Conservation (phyloP, 192 early-diverging fungal genomes). For the Coemansia javaensis region DNA sequence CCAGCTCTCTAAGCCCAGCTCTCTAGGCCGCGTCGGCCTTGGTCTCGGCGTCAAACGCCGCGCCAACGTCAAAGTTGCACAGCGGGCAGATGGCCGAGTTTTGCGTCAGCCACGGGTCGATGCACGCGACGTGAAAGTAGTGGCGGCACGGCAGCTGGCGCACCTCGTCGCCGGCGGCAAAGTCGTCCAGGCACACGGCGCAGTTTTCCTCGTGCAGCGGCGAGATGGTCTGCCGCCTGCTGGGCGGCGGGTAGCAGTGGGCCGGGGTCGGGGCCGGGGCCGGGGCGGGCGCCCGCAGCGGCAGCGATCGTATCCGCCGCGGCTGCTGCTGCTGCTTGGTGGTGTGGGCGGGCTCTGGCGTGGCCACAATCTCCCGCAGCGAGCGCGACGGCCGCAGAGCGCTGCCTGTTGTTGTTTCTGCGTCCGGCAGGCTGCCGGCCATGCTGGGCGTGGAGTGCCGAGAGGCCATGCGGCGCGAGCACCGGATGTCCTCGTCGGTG, state of each 20-base stretch:
- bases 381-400: too few species aligned
- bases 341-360: too few species aligned
- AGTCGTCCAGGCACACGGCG: slow-evolving; percentile 44
- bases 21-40: too few species aligned
- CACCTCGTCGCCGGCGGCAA: slow-evolving; percentile 26
- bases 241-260: too few species aligned
- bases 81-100: slow-evolving; percentile 34
- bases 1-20: too few species aligned
- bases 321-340: too few species aligned
- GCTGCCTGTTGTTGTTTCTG: too few species aligned
- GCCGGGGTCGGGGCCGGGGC: too few species aligned
- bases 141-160: slow-evolving; percentile 39
- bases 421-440: too few species aligned
- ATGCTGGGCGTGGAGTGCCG: background rate
- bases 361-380: too few species aligned
- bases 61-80: slow-evolving; percentile 41
- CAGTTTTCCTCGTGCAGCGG: slow-evolving; percentile 38
- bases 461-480: slow-evolving; percentile 12
- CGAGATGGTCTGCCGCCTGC: background rate
- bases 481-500: slow-evolving; percentile 25
- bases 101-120: slow-evolving; percentile 38
- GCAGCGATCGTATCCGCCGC: too few species aligned
- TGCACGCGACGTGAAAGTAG: slow-evolving; percentile 38
- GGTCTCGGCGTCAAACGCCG: background rate
- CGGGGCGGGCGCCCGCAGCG: too few species aligned